These are phyloP conservation scores for Nemania sp. DNA, from an alignment of 2,329 filamentous ascomycete species.

Conservation along the genomic window DNA sequence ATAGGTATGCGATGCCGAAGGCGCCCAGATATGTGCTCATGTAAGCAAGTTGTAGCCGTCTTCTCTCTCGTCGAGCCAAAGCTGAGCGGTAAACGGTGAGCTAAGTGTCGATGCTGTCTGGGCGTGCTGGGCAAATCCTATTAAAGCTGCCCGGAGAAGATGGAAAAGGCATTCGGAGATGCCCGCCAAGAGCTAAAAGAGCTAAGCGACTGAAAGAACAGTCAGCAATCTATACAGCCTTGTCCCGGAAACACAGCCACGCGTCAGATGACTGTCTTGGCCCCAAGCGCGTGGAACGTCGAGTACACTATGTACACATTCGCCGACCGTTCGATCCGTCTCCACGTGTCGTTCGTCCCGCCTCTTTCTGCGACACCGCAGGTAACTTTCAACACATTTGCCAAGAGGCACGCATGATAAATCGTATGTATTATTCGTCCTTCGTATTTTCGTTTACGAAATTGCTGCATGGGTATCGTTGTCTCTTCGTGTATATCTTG, in stretches of 20 bases:
- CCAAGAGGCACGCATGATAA: background rate
- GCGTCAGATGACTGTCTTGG: background rate
- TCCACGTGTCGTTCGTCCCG: background rate
- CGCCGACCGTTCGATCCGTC: background rate
- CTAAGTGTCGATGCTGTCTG: background rate
- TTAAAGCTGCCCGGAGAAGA: background rate
- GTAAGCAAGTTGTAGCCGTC: background rate
- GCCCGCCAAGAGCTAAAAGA: slow-evolving; percentile 21
- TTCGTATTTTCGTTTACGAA: too few relatives aligned
- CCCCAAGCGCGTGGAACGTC: background rate
- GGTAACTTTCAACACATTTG: too few relatives aligned
- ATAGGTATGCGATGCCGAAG: slow-evolving; percentile 1
- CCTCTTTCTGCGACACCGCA: too few relatives aligned
- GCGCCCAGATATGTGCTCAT: slow-evolving; percentile 4
- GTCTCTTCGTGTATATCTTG: too few relatives aligned
- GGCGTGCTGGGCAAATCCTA: slow-evolving; percentile 15
- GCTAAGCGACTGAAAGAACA: slow-evolving; percentile 15
- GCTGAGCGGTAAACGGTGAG: background rate
- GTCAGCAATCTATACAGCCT: slow-evolving; percentile 15
- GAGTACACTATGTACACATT: too few relatives aligned
- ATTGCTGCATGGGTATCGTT: too few relatives aligned
- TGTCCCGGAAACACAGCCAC: slow-evolving; percentile 1
- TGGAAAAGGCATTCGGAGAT: background rate
- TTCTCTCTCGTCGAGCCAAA: background rate
- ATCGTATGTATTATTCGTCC: background rate